A percentile compares a stretch with the other conserved stretches of the same genome.
phyloP scores from a whole-genome alignment of 2,329 filamentous ascomycete species.

The Claviceps maximensis region DNA sequence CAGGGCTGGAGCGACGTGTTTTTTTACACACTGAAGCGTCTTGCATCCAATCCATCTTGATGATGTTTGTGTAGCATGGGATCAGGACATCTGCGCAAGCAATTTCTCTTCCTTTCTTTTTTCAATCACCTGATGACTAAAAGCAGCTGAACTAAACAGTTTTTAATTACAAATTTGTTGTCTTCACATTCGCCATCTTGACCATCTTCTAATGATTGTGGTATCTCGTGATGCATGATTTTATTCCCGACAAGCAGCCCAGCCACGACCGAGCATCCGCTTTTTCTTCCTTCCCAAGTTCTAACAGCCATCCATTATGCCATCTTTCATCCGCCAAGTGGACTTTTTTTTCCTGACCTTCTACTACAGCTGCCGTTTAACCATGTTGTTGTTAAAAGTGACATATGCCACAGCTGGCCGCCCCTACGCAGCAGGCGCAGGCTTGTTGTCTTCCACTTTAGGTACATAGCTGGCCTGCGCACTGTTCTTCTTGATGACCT shows the following conservation, averaged over 20 bases:
- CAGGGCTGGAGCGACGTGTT: background rate
- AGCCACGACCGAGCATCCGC: background rate
- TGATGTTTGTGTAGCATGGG: background rate
- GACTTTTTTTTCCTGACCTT: background rate
- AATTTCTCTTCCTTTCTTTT: background rate
- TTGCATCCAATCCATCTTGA: too few relatives aligned
- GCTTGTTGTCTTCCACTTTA: constrained; percentile 26
- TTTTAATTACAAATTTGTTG: background rate
- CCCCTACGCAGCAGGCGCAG: constrained; percentile 17
- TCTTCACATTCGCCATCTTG: background rate
- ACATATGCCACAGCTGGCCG: constrained; percentile 8
- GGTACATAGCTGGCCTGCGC: constrained; percentile 42
- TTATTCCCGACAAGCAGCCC: background rate
- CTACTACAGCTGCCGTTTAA: background rate
- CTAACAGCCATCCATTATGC: background rate
- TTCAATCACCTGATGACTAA: too few relatives aligned
- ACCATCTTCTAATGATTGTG: background rate
- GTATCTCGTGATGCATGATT: constrained; percentile 7
- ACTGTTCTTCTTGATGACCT: constrained; percentile 60
- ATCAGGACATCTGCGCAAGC: background rate
- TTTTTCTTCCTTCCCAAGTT: background rate
- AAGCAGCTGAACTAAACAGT: background rate
- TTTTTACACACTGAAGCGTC: background rate
- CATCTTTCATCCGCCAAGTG: background rate
- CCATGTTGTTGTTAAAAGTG: background rate